Base-by-base conservation (phyloP, 805 yeast genomes). In the Barnettozyma siamensis region DNA sequence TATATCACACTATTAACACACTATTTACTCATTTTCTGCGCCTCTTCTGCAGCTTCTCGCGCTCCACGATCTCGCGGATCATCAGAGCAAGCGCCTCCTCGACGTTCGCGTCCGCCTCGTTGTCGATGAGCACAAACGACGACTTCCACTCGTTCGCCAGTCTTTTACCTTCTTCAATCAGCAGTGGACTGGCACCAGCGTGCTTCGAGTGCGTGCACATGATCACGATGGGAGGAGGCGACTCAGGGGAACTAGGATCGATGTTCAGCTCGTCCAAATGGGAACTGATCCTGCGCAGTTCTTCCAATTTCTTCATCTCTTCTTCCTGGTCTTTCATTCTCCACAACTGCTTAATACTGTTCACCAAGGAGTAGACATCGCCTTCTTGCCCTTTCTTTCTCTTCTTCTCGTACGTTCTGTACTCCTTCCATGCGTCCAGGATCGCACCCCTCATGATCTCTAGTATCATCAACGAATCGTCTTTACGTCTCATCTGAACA, bases 351-450 rank as follows among this genome's bases (percentile, higher is more conserved):
- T 73, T 78, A 30, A 83, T 54, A 4, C 80, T 75, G 38, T 73
- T 66, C 44, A 79, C 70, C 24, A 83, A 50, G 0, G 84, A 77
- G 50, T 76, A 80, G 0, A 79, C 68, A 54, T 83, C 93, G 31
- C 75, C 73, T 55, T 83, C 93, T 51, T 75, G 68, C 3, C 88
- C 87, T 32, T 66, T 64, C 37, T 76, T 72, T 83, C 87, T 78
- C 27, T 67, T 65, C 19, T 61, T 64, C 46, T 73, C 72, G 54
- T 76, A 83, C 9, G 68, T 66, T 40, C 73, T 58, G 53, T 70
- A 83, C 52, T 82, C 88, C 27, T 64, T 69, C 93, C 93, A 83
- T 1, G 89, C 91, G 46, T 83, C 88, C 11, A 70, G 67, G 17
- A 83, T 66, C 1, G 85, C 75, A 5, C 67, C 69, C 48, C 78